Conservation (phyloP, 768 basidiomycete species). For the Scleroderma citrinum region DNA sequence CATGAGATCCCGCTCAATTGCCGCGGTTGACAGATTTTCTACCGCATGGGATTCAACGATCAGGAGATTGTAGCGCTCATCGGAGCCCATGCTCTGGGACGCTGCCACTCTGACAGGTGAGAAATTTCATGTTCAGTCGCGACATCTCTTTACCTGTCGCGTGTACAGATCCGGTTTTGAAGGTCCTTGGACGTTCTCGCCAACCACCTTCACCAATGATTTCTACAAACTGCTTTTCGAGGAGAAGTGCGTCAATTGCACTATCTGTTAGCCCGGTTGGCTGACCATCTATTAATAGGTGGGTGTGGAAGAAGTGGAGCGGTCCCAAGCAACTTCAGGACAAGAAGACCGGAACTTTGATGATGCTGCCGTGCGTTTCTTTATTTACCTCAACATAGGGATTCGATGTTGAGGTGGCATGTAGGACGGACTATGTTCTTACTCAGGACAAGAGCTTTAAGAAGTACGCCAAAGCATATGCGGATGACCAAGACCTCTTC, state of each 20-base stretch:
- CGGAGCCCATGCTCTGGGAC: conserved; percentile 93
- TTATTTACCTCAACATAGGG: not conserved
- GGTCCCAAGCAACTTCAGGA: conserved; percentile 94
- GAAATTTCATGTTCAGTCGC: conserved; percentile 7
- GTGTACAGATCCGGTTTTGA: conserved; percentile 63
- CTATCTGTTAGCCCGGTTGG: not conserved
- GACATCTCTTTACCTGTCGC: not conserved
- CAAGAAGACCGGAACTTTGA: conserved; percentile 80
- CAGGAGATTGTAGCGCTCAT: conserved; percentile 94
- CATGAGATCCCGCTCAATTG: not conserved
- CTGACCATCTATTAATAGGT: conserved; percentile 31
- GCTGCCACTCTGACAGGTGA: conserved; percentile 82
- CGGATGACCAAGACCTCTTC: conserved; percentile 78
- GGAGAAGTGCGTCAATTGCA: conserved; percentile 54
- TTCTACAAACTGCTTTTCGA: conserved; percentile 81
- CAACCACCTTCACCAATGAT: conserved; percentile 82
- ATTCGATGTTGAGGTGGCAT: not conserved
- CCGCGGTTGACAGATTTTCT: conserved; percentile 44
- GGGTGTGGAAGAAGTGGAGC: conserved; percentile 94
- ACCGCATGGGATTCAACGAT: conserved; percentile 89
- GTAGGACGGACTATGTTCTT: conserved; percentile 82
- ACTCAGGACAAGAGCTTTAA: conserved; percentile 89
- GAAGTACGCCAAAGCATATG: conserved; percentile 83
- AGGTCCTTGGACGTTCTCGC: conserved; percentile 95
- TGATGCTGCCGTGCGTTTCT: conserved; percentile 87